These are phyloP conservation scores for Ogataea trehalophila DNA, from an alignment of 805 yeast genomes.

Conservation along the genomic window DNA sequence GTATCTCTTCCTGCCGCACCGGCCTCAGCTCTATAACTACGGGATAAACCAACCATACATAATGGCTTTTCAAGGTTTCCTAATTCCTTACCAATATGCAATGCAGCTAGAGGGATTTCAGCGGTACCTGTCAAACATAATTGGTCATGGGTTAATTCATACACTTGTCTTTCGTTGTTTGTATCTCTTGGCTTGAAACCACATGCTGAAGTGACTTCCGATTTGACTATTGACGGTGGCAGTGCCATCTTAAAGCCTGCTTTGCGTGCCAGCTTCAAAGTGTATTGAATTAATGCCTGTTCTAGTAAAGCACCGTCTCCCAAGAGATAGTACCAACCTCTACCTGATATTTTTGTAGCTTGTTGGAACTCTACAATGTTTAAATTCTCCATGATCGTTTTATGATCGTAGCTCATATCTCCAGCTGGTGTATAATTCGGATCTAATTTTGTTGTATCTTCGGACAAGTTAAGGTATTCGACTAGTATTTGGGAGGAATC, in stretches of 20 bases:
- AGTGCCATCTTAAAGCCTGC: slow-evolving; percentile 64
- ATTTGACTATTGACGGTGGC: slow-evolving; percentile 84
- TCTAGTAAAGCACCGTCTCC: slow-evolving; percentile 87
- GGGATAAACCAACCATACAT: slow-evolving; percentile 71
- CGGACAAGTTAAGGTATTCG: slow-evolving; percentile 46
- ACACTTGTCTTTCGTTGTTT: slow-evolving; percentile 81
- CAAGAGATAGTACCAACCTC: slow-evolving; percentile 82
- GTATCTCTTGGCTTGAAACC: slow-evolving; percentile 93
- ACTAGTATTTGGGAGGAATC: slow-evolving; percentile 39
- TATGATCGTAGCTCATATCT: slow-evolving; percentile 49
- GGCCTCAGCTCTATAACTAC: slow-evolving; percentile 93
- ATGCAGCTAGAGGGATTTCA: slow-evolving; percentile 88
- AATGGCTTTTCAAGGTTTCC: slow-evolving; percentile 39
- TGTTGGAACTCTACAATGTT: slow-evolving; percentile 63
- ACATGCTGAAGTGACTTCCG: slow-evolving; percentile 78
- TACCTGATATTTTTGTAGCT: slow-evolving; percentile 74
- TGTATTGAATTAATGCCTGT: slow-evolving; percentile 82
- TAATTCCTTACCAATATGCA: slow-evolving; percentile 46
- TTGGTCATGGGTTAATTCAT: slow-evolving; percentile 44
- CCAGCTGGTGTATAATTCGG: slow-evolving; percentile 16
- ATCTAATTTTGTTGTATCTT: slow-evolving; percentile 11
- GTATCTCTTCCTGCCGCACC: slow-evolving; percentile 95
- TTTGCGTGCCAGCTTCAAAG: slow-evolving; percentile 58
- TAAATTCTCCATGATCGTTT: slow-evolving; percentile 61
- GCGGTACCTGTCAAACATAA: slow-evolving; percentile 89